Conservation (phyloP, 1,139 yeast genomes). For the Debaryomycetaceae sp. region DNA sequence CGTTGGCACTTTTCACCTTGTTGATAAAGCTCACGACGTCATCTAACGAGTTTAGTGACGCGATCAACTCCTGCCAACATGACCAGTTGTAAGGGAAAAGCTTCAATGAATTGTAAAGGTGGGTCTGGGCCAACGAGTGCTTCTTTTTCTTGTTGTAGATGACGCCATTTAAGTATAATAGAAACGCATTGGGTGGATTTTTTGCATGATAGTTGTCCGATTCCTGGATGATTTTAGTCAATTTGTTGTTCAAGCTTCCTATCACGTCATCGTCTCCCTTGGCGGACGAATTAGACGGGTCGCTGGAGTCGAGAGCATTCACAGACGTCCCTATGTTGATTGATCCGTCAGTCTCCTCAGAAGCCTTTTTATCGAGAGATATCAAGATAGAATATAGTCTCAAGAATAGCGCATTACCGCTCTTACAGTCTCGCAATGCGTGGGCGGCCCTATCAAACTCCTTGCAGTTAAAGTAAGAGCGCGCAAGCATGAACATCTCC, state of each 20-base stretch:
- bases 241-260: constrained; percentile 22
- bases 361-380: constrained; percentile 68
- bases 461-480: constrained; percentile 73
- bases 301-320: constrained; percentile 7
- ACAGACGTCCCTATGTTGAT: constrained; percentile 26
- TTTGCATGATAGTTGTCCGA: constrained; percentile 28
- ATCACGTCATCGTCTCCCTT: constrained; percentile 11
- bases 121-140: constrained; percentile 53
- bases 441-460: constrained; percentile 81
- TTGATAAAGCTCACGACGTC: constrained; percentile 52
- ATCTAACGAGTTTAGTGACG: constrained; percentile 61
- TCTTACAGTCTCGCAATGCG: constrained; percentile 48
- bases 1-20: constrained; percentile 27
- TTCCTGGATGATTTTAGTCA: constrained; percentile 44
- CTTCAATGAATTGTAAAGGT: constrained; percentile 54
- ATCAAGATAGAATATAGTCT: constrained; percentile 66
- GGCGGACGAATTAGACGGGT: constrained; percentile 11
- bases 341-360: constrained; percentile 69
- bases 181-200: constrained; percentile 49
- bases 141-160: constrained; percentile 64
- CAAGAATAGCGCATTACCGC: constrained; percentile 60
- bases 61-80: constrained; percentile 81
- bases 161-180: constrained; percentile 68
- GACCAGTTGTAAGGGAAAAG: constrained; percentile 88
- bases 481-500: constrained; percentile 56